Conservation (phyloP, 2,329 filamentous ascomycete genomes). For the Sarocladiaceae sp. region DNA sequence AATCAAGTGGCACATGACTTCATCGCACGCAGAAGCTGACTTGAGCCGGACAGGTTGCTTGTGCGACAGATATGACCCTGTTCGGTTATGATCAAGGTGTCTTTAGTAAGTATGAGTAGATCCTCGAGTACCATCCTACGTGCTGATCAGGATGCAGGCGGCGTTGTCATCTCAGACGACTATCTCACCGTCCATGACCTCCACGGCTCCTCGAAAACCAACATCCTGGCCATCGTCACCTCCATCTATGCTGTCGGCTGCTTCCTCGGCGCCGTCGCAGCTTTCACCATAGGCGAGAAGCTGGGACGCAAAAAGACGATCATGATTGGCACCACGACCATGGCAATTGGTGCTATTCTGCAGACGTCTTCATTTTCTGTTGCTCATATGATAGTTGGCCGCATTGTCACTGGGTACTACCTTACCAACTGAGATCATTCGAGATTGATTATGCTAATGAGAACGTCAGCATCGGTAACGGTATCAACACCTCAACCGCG, state of each 20-base stretch:
- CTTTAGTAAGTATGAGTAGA: conserved; percentile 30
- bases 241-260: conserved; percentile 46
- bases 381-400: conserved; percentile 22
- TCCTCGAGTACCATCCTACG: too few species aligned
- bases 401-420: conserved; percentile 12
- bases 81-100: conserved; percentile 39
- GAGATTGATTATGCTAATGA: too few species aligned
- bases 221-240: conserved; percentile 33
- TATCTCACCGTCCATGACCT: conserved; percentile 40
- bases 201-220: conserved; percentile 26
- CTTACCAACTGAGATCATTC: too few species aligned
- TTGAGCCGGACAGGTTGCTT: conserved; percentile 10
- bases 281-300: conserved; percentile 32
- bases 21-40: too few species aligned
- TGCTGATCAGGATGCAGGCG: conserved; percentile 15
- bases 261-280: conserved; percentile 38
- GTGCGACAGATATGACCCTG: conserved; percentile 9
- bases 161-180: conserved; percentile 42
- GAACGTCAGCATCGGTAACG: conserved; percentile 37
- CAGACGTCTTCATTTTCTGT: conserved; percentile 9
- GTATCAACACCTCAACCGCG: conserved; percentile 30
- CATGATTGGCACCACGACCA: conserved; percentile 15
- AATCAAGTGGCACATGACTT: too few species aligned
- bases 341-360: conserved; percentile 3
- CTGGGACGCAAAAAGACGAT: conserved; percentile 35